phyloP scores from a whole-genome alignment of 352 stramenopile genomes.

The Globisporangium mamillatum region DNA sequence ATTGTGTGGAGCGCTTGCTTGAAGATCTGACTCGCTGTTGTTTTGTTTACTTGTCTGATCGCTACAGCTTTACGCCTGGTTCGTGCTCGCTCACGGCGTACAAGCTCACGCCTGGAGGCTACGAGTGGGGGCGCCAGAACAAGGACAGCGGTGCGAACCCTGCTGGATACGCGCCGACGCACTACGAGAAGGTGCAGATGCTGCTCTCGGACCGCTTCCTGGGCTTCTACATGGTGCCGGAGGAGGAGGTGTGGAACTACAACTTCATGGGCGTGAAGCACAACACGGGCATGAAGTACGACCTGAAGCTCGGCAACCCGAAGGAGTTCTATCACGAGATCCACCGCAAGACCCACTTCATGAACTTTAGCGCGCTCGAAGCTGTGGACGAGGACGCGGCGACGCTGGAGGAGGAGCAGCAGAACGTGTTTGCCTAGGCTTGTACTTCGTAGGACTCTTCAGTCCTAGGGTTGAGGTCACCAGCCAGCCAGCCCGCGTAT shows the following conservation, averaged over 20 bases:
- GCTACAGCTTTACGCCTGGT: conserved; percentile 96
- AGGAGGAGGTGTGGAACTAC: conserved; percentile 99
- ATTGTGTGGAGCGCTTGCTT: not conserved
- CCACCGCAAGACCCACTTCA: conserved; percentile 98
- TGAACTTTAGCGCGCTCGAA: conserved; percentile 98
- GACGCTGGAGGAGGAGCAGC: conserved; percentile 91
- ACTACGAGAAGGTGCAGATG: conserved; percentile 99
- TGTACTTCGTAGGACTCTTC: not conserved
- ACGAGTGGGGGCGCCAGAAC: conserved; percentile 98
- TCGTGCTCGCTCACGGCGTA: conserved; percentile 99
- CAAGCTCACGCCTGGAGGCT: conserved; percentile 94
- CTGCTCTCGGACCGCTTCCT: conserved; percentile 98
- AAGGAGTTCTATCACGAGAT: conserved; percentile 99
- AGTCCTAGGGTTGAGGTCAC: not conserved
- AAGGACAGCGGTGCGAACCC: conserved; percentile 94
- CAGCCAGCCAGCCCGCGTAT: not conserved
- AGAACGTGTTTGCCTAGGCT: conserved; percentile 74
- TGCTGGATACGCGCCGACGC: conserved; percentile 93
- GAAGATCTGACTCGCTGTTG: not conserved
- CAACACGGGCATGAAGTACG: conserved; percentile 97
- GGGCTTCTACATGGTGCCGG: conserved; percentile 99
- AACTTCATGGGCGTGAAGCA: conserved; percentile 99
- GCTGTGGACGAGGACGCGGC: conserved; percentile 86
- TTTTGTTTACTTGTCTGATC: not conserved
- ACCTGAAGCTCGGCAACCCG: conserved; percentile 97